A percentile compares a stretch with the other conserved stretches of the same genome.
These are phyloP conservation scores for Jimgerdemannia lactiflua DNA, from an alignment of 192 early-diverging fungal species.

Conservation along the genomic window DNA sequence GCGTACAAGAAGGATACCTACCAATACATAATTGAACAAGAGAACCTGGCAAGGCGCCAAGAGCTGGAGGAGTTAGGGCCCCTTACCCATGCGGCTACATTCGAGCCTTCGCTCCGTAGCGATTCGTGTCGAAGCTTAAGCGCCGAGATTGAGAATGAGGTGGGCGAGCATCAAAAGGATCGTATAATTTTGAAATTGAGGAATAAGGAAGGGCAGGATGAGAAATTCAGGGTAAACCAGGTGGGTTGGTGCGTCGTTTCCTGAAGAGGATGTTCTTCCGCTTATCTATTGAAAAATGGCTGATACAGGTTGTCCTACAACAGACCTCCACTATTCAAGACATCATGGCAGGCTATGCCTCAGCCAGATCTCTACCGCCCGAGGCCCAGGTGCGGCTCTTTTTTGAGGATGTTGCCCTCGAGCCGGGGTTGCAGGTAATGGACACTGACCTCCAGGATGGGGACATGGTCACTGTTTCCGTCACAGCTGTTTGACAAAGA, in stretches of 20 bases:
- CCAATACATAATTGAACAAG: conserved; percentile 22
- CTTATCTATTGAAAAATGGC: conserved; percentile 1
- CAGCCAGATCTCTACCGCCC: conserved; percentile 24
- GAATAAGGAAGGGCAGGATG: conserved; percentile 24
- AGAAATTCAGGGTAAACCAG: conserved; percentile 32
- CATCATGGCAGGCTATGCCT: conserved; percentile 44
- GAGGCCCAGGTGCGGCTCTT: conserved; percentile 28
- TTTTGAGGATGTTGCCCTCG: conserved; percentile 55
- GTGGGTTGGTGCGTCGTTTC: conserved; percentile 16
- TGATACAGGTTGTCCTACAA: background rate
- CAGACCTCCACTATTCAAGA: conserved; percentile 35
- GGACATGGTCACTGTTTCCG: conserved; percentile 48
- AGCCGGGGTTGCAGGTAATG: conserved; percentile 36
- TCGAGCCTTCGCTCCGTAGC: background rate
- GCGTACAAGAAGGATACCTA: conserved; percentile 9
- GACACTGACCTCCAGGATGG: conserved; percentile 58
- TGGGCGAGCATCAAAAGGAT: conserved; percentile 2
- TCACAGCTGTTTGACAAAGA: too few species aligned
- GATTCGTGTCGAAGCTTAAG: background rate
- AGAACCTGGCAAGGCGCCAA: background rate
- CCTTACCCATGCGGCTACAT: conserved; percentile 6
- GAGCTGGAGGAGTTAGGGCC: conserved; percentile 18
- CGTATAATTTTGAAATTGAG: conserved; percentile 26
- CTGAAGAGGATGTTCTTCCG: conserved; percentile 2
- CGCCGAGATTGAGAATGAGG: background rate